Evolutionary conservation across 2,329 filamentous ascomycete species (phyloP), one percentile per base, ranked within the genome.

Genomic region (Fusarium staphyleae): DNA sequence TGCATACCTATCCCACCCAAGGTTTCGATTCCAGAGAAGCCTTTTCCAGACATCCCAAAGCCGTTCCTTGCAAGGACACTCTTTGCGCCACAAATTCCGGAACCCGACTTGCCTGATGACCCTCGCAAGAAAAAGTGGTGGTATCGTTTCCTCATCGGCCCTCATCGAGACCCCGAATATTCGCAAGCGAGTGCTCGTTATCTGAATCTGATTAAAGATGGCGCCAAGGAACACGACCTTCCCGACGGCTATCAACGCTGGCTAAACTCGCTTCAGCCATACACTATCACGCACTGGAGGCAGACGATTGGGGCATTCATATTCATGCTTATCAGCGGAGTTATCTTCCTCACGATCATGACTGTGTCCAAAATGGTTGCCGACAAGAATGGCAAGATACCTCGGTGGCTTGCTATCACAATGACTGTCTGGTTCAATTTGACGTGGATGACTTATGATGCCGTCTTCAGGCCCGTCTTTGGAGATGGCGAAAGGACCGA

Each of bases 11-110:
- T 97, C 8, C 79, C 85, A 0, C 75, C 81, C 11, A 76, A 79
- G 4, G 70, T 82, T 10, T 77, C 80, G 0, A 83, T 95, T 0
- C 88, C 91, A 0, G 79, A 86, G 48, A 76, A 79, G 41, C 89
- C 77, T 0, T 81, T 77, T 16, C 78, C 79, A 0, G 74, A 75
- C 3, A 70, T 80, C 1, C 80, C 87, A 0, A 76, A 73, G 35
- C 80, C 89, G 0, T 96, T 98, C 77, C 83, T 90, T 64, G 92
- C 92, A 1, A 90, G 92, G 69, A 98, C 93, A 0, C 82, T 99
- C 1, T 90, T 90, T 68, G 88, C 88, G 0, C 88, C 91, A 1
- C 73, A 74, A 10, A 57, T 81, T 5, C 77, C 78, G 3, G 70
- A 72, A 5, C 48, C 72, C 2, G 67, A 68, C 5, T 50, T 64